Evolutionary conservation across 352 stramenopile species (phyloP).

Genomic region (Globisporangium canariense): DNA sequence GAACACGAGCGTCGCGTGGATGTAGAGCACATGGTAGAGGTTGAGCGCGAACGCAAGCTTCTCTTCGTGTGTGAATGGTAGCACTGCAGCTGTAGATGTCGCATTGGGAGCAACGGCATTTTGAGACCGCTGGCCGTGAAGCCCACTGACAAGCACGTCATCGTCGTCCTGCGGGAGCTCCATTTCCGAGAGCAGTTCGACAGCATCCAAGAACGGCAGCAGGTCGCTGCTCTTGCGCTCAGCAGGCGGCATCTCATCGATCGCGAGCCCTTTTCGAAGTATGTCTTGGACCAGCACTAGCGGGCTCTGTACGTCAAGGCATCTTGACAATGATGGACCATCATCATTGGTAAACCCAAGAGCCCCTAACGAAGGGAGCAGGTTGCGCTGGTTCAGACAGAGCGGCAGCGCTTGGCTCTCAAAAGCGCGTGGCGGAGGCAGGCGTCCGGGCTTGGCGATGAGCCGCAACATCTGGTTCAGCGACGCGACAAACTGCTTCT

Average conservation of each 20-base stretch:
- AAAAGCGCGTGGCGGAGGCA: conserved; percentile 17
- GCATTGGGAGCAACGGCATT: not conserved
- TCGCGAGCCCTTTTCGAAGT: conserved; percentile 25
- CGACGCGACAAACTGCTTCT: conserved; percentile 30
- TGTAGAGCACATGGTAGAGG: conserved; percentile 86
- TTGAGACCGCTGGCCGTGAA: not conserved
- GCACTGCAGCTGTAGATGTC: not conserved
- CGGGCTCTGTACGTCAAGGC: not conserved
- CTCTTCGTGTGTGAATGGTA: conserved; percentile 27
- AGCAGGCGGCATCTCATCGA: conserved; percentile 18
- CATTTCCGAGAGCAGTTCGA: conserved; percentile 46
- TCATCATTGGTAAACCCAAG: not conserved
- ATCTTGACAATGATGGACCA: not conserved
- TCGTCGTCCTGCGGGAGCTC: conserved; percentile 24
- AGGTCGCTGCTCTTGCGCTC: conserved; percentile 23
- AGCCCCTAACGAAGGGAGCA: conserved; percentile 12
- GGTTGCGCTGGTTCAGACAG: conserved; percentile 53
- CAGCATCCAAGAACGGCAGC: conserved; percentile 43
- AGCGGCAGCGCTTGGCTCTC: conserved; percentile 36
- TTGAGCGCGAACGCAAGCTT: conserved; percentile 86
- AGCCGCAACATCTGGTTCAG: conserved; percentile 28
- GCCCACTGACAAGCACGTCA: not conserved
- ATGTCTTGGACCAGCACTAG: conserved; percentile 23
- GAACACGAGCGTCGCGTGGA: conserved; percentile 78
- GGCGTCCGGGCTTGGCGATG: conserved; percentile 6